Conservation (phyloP, 2,329 filamentous ascomycete species). For the Colletotrichum shisoi region DNA sequence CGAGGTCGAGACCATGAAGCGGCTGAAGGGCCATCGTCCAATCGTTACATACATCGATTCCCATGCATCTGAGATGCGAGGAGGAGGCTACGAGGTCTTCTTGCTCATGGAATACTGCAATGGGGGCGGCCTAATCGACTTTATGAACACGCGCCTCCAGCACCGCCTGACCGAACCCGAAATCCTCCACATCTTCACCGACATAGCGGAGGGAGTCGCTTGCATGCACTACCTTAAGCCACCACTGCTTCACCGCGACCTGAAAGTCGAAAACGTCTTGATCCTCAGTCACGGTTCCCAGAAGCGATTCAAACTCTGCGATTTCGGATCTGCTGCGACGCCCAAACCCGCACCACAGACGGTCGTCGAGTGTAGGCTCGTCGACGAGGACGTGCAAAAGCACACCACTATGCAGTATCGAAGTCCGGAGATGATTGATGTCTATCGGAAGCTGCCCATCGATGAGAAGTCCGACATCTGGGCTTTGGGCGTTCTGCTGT, state of each 20-base stretch:
- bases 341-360: slow-evolving; percentile 86
- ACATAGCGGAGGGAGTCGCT: slow-evolving; percentile 93
- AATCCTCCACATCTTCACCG: slow-evolving; percentile 95
- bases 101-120: slow-evolving; percentile 97
- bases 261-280: slow-evolving; percentile 98
- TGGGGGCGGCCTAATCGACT: slow-evolving; percentile 95
- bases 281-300: slow-evolving; percentile 75
- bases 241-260: slow-evolving; percentile 86
- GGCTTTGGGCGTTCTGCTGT: slow-evolving; percentile 92
- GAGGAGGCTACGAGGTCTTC: slow-evolving; percentile 96
- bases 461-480: slow-evolving; percentile 99
- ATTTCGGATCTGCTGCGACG: slow-evolving; percentile 91
- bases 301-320: slow-evolving; percentile 91
- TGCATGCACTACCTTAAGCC: slow-evolving; percentile 99
- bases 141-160: slow-evolving; percentile 98
- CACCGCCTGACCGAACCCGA: slow-evolving; percentile 97
- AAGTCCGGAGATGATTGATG: slow-evolving; percentile 98
- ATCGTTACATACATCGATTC: slow-evolving; percentile 99
- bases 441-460: slow-evolving; percentile 94
- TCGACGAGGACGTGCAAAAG: slow-evolving; percentile 96
- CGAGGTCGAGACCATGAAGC: slow-evolving; percentile 99
- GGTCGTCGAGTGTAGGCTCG: slow-evolving; percentile 84
- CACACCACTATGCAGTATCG: slow-evolving; percentile 98
- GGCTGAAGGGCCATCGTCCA: slow-evolving; percentile 91
- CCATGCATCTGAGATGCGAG: slow-evolving; percentile 91